Evolutionary conservation across 148 eudicot species (phyloP), one percentile per base, ranked within the genome.

Genomic region (Camellia lanceoleosa): DNA sequence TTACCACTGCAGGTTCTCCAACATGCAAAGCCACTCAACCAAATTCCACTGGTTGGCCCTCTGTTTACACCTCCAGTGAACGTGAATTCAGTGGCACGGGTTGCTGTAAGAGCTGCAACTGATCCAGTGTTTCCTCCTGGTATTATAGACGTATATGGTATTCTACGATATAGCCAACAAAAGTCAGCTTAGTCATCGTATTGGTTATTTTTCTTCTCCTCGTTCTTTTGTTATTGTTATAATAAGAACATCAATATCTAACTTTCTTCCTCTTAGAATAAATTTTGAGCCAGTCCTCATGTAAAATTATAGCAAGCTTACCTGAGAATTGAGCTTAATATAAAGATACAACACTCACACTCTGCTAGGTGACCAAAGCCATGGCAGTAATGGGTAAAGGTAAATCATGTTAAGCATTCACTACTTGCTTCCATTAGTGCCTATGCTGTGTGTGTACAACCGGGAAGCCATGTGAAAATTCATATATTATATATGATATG

Each of bases 101-200:
- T 90, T 42, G 85, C 91, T 13, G 81, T 90, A 14, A 87, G 93
- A 80, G 93, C 91, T 18, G 93, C 91, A 46, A 90, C 91, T 6
- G 93, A 90, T 84, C 90, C 93, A 44, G 93, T 90, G 52, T 90
- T 90, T 71, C 93, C 93, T 23, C 91, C 91, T 0, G 93, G 93
- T 18, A 84, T 88, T 3, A 79, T 90, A 2, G 93, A 88, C 72
- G 93, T 86, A 30, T 63, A 79, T 79, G 93, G 91, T 44, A 87
- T 88, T 60, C 3, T 87, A 62, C 86, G 88, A 30, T 83, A 88
- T 80, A 87, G 93, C 80, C 86, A 87, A 59, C 87, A 86, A 38
- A 88, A 83, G 83, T 77, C 84, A 9, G 51, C 38, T 68, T 80
- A 80, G 62, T 51, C 49, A 51, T 51, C 49, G 0, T 42, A 5